Conservation (phyloP, 1,284 basidiomycete genomes). For the Termitomyces sp. region DNA sequence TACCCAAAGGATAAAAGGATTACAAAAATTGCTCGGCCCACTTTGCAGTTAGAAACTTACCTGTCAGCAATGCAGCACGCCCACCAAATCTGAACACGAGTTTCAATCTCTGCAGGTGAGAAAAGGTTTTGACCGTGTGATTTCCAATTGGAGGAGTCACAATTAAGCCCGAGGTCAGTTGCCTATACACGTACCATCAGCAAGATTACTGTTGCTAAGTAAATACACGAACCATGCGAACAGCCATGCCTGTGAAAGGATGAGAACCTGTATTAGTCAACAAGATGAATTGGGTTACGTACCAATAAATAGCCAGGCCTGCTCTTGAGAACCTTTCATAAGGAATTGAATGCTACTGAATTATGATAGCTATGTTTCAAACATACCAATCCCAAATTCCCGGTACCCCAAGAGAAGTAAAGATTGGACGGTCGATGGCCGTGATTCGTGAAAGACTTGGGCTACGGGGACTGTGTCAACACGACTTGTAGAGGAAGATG, state of each 20-base stretch:
- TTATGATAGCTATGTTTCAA: neutral
- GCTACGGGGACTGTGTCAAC: constrained; percentile 32
- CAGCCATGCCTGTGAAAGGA: constrained; percentile 55
- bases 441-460: constrained; percentile 60
- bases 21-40: neutral
- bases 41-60: constrained; percentile 31
- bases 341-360: neutral
- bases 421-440: constrained; percentile 69
- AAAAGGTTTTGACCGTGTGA: constrained; percentile 63
- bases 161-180: constrained; percentile 78
- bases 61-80: constrained; percentile 70
- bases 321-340: constrained; percentile 54
- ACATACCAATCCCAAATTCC: constrained; percentile 72
- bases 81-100: constrained; percentile 81
- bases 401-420: constrained; percentile 76
- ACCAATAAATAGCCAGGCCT: constrained; percentile 80
- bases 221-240: constrained; percentile 55
- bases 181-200: constrained; percentile 45
- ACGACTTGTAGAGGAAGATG: neutral
- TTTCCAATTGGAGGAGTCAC: constrained; percentile 74
- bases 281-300: constrained; percentile 15
- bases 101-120: constrained; percentile 69
- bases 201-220: constrained; percentile 8
- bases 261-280: neutral
- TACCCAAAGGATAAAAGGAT: neutral